Percentiles rank a stretch among this genome's conserved stretches.
Conservation (phyloP, 345 rosid species). For the Schrenkiella parvula region DNA sequence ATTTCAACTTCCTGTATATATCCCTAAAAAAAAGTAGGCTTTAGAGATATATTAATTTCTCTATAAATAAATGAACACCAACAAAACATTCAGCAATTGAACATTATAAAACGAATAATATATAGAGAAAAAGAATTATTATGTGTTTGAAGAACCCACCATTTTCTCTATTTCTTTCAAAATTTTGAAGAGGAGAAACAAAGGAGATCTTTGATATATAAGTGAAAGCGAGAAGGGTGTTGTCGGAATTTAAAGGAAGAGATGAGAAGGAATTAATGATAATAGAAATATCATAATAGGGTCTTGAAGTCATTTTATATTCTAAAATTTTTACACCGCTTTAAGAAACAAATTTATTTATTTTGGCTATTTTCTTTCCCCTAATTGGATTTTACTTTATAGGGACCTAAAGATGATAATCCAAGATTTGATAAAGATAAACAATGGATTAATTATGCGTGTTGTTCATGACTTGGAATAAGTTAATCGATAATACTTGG, state of each 20-base stretch:
- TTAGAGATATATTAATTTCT: background rate
- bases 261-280: background rate
- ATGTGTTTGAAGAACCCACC: conserved; percentile 44
- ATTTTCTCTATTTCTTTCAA: conserved; percentile 20
- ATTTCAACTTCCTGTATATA: conserved; percentile 44
- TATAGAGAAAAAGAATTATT: background rate
- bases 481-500: background rate
- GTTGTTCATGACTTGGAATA: conserved; percentile 1
- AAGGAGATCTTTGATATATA: conserved; percentile 4
- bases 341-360: background rate
- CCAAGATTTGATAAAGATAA: background rate
- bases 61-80: background rate
- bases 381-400: background rate
- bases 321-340: background rate
- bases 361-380: background rate
- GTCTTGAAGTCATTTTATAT: background rate
- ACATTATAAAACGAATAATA: background rate
- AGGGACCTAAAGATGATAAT: background rate
- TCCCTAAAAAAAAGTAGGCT: background rate
- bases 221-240: conserved; percentile 21
- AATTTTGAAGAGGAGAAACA: background rate
- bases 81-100: background rate
- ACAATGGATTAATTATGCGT: background rate
- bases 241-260: conserved; percentile 28
- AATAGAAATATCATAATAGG: too few species aligned